These are phyloP conservation scores for Fusarium aywerte DNA, from an alignment of 2,329 filamentous ascomycete genomes.

Conservation along the genomic window DNA sequence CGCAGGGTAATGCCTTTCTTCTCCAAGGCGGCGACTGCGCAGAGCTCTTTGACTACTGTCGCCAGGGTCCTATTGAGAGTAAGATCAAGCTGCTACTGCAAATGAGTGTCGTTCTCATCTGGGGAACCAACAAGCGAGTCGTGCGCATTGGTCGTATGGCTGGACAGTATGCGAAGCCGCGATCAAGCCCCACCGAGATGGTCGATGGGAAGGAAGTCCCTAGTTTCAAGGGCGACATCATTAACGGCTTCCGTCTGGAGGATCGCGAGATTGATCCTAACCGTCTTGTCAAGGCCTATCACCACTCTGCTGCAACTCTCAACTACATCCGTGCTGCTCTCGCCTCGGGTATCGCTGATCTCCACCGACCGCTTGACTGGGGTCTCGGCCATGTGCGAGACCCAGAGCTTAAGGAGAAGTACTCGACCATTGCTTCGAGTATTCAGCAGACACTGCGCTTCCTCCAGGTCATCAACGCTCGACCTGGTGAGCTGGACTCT, in stretches of 20 bases:
- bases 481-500: conserved; percentile 83
- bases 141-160: conserved; percentile 96
- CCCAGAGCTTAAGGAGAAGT: conserved; percentile 83
- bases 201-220: conserved; percentile 83
- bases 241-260: conserved; percentile 86
- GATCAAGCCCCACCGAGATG: conserved; percentile 87
- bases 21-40: conserved; percentile 97
- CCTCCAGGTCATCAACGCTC: conserved; percentile 92
- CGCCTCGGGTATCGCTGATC: conserved; percentile 88
- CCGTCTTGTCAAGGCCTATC: conserved; percentile 89
- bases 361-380: conserved; percentile 96
- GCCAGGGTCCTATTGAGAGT: conserved; percentile 86
- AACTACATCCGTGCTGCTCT: conserved; percentile 91
- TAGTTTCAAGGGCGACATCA: conserved; percentile 93
- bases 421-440: conserved; percentile 83
- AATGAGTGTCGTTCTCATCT: conserved; percentile 96
- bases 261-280: conserved; percentile 83
- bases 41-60: conserved; percentile 97
- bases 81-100: conserved; percentile 97
- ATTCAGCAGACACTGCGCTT: conserved; percentile 93
- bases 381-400: conserved; percentile 90
- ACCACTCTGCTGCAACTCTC: conserved; percentile 91
- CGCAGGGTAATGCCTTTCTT: conserved; percentile 89
- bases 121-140: conserved; percentile 83
- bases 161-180: conserved; percentile 95